These are phyloP conservation scores for Phytophthora chlamydospora DNA, from an alignment of 352 stramenopile species.

Conservation along the genomic window DNA sequence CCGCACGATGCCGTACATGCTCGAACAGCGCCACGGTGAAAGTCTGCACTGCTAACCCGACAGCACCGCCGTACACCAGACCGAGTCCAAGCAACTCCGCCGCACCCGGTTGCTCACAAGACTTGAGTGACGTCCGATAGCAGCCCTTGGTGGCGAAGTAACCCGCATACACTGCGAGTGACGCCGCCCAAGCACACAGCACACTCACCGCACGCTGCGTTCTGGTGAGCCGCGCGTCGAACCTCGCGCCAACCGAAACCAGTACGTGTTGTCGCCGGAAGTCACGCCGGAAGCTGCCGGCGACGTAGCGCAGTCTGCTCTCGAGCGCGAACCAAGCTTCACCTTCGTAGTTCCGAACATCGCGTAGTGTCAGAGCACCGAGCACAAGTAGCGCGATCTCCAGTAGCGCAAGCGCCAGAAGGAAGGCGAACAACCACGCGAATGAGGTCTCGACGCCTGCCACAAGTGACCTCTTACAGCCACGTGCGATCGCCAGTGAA, in stretches of 20 bases:
- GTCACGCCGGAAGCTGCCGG: constrained; percentile 58
- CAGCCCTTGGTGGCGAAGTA: constrained; percentile 68
- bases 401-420: constrained; percentile 42
- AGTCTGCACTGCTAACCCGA: constrained; percentile 50
- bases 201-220: constrained; percentile 58
- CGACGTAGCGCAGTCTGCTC: constrained; percentile 59
- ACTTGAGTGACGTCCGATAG: constrained; percentile 60
- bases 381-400: constrained; percentile 38
- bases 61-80: constrained; percentile 60
- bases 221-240: constrained; percentile 69
- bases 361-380: constrained; percentile 31
- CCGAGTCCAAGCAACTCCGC: constrained; percentile 55
- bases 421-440: constrained; percentile 50
- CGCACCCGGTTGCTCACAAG: constrained; percentile 58
- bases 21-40: constrained; percentile 50
- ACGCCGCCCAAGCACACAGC: constrained; percentile 47
- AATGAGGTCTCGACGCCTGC: constrained; percentile 46
- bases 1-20: constrained; percentile 62
- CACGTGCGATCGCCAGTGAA: constrained; percentile 40
- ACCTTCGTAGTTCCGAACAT: constrained; percentile 38
- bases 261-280: constrained; percentile 48
- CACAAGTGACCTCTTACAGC: constrained; percentile 42
- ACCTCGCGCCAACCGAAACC: constrained; percentile 53
- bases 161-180: constrained; percentile 52
- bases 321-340: constrained; percentile 56